These are phyloP conservation scores for Hysterium pulicare DNA, from an alignment of 2,329 filamentous ascomycete species.

Conservation along the genomic window DNA sequence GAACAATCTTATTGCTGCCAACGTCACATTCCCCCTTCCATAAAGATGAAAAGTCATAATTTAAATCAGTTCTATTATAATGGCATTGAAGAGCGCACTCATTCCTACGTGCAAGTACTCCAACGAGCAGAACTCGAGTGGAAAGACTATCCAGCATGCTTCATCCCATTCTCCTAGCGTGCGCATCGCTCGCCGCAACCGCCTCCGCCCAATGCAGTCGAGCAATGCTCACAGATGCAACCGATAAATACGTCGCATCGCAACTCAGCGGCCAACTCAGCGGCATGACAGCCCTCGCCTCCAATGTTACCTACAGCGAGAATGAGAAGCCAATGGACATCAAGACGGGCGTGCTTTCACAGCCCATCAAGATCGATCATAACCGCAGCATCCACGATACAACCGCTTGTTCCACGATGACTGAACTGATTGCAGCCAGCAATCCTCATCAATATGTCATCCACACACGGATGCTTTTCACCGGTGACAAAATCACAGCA, in stretches of 20 bases:
- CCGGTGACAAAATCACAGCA: slow-evolving; percentile 9
- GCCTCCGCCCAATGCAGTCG: slow-evolving; percentile 16
- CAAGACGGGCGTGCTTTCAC: slow-evolving; percentile 15
- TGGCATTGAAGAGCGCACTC: too few species aligned
- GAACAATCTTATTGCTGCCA: too few species aligned
- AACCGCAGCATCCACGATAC: slow-evolving; percentile 21
- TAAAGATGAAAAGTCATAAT: too few species aligned
- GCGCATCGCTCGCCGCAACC: slow-evolving; percentile 7
- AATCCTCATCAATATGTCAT: slow-evolving; percentile 1
- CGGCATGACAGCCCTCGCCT: slow-evolving; percentile 15
- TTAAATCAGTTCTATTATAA: too few species aligned
- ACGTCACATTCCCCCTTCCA: too few species aligned
- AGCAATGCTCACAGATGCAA: slow-evolving; percentile 12
- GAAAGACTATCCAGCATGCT: too few species aligned
- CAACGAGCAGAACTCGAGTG: too few species aligned
- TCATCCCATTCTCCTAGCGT: too few species aligned
- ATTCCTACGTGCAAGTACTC: too few species aligned
- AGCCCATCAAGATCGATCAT: slow-evolving; percentile 16
- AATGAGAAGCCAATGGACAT: slow-evolving; percentile 18
- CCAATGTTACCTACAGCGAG: slow-evolving; percentile 25
- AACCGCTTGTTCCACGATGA: slow-evolving; percentile 20
- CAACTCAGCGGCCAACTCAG: slow-evolving; percentile 14
- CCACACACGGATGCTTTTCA: slow-evolving; percentile 19
- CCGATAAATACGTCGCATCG: slow-evolving; percentile 15
- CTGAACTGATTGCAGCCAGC: slow-evolving; percentile 12